Evolutionary conservation across 352 stramenopile genomes (phyloP), one percentile per base, ranked within the genome.

Genomic region (Elongisporangium prolatum): DNA sequence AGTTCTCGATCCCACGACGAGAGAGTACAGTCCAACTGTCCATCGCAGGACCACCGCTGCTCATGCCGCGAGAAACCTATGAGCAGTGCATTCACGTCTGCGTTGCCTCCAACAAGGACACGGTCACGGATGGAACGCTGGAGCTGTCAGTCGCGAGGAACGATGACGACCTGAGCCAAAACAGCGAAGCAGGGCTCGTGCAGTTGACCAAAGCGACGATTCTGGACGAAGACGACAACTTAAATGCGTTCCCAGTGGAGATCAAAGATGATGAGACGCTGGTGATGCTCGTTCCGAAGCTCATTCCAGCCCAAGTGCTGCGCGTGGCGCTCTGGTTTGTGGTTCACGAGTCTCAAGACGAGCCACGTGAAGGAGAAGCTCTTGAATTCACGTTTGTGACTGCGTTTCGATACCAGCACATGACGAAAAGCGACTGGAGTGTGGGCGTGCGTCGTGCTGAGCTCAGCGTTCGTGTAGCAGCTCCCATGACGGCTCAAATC

Each of bases 11-110:
- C 48, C 67, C 68, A 20, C 60, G 61, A 8, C 74, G 74, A 44
- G 71, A 86, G 61, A 90, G 76, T 50, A 86, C 77, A 0, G 58
- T 88, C 11, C 61, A 68, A 22, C 59, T 93, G 22, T 44, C 44
- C 0, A 67, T 93, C 53, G 24, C 70, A 16, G 78, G 75, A 0
- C 74, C 81, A 4, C 75, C 75, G 6, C 48, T 93, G 21, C 61
- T 93, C 0, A 75, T 71, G 5, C 77, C 77, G 34, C 34, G 34
- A 13, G 34, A 44, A 1, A 4, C 14, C 11, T 44, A 44, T 13
- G 34, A 44, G 34, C 76, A 89, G 65, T 68, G 58, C 21, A 56
- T 90, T 44, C 10, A 34, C 11, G 67, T 93, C 17, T 64, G 50
- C 3, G 70, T 93, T 17, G 54, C 75, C 20, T 65, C 75, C 1